phyloP scores from a whole-genome alignment of 352 stramenopile genomes.

The Peronosclerospora sorghi region DNA sequence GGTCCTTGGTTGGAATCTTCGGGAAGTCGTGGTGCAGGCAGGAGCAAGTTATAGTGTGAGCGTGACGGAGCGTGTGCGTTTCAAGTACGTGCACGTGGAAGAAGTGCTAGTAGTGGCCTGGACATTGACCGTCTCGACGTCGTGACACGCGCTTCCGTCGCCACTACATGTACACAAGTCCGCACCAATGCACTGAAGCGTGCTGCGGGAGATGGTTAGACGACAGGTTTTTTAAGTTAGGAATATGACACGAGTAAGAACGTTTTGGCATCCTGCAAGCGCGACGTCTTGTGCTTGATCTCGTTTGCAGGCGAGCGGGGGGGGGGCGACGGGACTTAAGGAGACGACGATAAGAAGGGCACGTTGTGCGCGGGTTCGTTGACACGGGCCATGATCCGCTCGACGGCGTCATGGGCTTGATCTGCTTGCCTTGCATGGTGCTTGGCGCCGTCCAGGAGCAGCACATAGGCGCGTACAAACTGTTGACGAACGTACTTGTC shows the following conservation, averaged over 20 bases:
- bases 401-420: constrained; percentile 9
- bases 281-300: no score
- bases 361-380: constrained; percentile 21
- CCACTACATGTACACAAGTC: neutral
- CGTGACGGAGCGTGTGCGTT: constrained; percentile 28
- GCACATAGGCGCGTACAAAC: constrained; percentile 56
- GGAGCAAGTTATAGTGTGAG: constrained; percentile 34
- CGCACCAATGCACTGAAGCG: constrained; percentile 20
- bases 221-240: no score
- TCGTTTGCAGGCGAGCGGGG: no score
- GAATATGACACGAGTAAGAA: no score
- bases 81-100: constrained; percentile 38
- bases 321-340: no score
- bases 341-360: constrained; percentile 20
- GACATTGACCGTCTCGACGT: constrained; percentile 34
- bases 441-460: constrained; percentile 38
- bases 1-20: constrained; percentile 49
- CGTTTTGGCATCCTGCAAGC: no score
- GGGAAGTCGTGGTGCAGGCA: constrained; percentile 37
- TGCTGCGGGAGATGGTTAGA: no score
- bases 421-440: constrained; percentile 3
- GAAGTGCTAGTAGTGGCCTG: constrained; percentile 37
- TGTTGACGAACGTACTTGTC: constrained; percentile 83
- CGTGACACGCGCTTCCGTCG: constrained; percentile 13
- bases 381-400: constrained; percentile 24